These are phyloP conservation scores for Laburnicola sp. DNA, from an alignment of 2,329 filamentous ascomycete species.

Conservation along the genomic window DNA sequence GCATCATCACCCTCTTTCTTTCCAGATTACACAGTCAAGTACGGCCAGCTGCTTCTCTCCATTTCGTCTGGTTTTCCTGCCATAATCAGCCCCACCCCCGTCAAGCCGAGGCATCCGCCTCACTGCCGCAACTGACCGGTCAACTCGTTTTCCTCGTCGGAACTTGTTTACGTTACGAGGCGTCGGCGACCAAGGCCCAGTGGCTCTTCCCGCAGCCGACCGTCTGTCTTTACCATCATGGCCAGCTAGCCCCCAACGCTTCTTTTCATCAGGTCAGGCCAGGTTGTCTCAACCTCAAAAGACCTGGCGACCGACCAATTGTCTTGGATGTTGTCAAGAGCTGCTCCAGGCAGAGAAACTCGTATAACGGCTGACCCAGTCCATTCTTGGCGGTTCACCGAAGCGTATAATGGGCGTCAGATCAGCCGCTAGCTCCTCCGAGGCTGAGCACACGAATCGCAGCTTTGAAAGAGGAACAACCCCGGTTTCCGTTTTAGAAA, in stretches of 20 bases:
- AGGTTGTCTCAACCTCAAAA: constrained; percentile 23
- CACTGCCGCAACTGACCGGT: constrained; percentile 15
- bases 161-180: constrained; percentile 33
- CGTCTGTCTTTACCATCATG: constrained; percentile 19
- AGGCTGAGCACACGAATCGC: constrained; percentile 29
- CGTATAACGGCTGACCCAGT: constrained; percentile 12
- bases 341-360: background rate
- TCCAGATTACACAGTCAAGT: constrained; percentile 6
- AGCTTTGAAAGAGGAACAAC: constrained; percentile 12
- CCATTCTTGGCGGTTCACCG: constrained; percentile 24
- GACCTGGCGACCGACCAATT: constrained; percentile 17
- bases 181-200: constrained; percentile 32
- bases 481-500: background rate
- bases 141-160: constrained; percentile 12
- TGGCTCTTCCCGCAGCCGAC: constrained; percentile 25
- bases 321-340: constrained; percentile 27
- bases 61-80: constrained; percentile 17
- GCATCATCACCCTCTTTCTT: constrained; percentile 11
- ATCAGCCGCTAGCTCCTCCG: constrained; percentile 33
- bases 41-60: constrained; percentile 19
- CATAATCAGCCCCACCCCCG: constrained; percentile 33
- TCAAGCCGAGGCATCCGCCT: constrained; percentile 35
- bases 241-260: constrained; percentile 9
- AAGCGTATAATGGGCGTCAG: constrained; percentile 36
- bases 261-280: constrained; percentile 4